Percentiles rank a stretch among this genome's conserved stretches.
Conservation (phyloP, 2,329 filamentous ascomycete species). For the Exserohilum turcica region DNA sequence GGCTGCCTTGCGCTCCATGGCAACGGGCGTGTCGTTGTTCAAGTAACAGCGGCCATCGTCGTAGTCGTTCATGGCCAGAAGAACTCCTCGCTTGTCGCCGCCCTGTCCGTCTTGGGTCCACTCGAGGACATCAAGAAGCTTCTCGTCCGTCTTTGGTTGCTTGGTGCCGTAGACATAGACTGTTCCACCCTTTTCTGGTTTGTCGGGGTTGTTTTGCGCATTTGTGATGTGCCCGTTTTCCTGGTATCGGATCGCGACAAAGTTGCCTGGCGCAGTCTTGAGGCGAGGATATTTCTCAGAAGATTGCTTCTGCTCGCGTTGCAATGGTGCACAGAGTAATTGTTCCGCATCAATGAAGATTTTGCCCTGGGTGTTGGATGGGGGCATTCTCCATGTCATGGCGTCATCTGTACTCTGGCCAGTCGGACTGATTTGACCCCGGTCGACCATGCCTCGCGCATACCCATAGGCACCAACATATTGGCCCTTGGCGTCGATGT, state of each 20-base stretch:
- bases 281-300: slow-evolving; percentile 65
- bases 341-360: slow-evolving; percentile 58
- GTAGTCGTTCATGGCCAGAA: slow-evolving; percentile 78
- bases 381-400: slow-evolving; percentile 61
- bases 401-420: slow-evolving; percentile 61
- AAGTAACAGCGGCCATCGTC: slow-evolving; percentile 94
- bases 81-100: slow-evolving; percentile 75
- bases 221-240: slow-evolving; percentile 59
- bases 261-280: slow-evolving; percentile 56
- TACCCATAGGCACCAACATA: slow-evolving; percentile 75
- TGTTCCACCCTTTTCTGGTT: slow-evolving; percentile 52
- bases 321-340: slow-evolving; percentile 67
- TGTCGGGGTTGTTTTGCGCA: slow-evolving; percentile 47
- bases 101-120: slow-evolving; percentile 84
- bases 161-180: slow-evolving; percentile 58
- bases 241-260: slow-evolving; percentile 56
- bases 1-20: slow-evolving; percentile 55
- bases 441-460: slow-evolving; percentile 70
- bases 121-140: slow-evolving; percentile 68
- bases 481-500: slow-evolving; percentile 73
- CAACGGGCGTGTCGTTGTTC: slow-evolving; percentile 65
- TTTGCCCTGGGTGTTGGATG: slow-evolving; percentile 46
- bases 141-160: slow-evolving; percentile 59
- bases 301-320: slow-evolving; percentile 62
- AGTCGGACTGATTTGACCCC: slow-evolving; percentile 54